A percentile compares a stretch with the other conserved stretches of the same genome.
Evolutionary conservation across 345 rosid genomes (phyloP).

Genomic region (Eucalyptus melliodora): DNA sequence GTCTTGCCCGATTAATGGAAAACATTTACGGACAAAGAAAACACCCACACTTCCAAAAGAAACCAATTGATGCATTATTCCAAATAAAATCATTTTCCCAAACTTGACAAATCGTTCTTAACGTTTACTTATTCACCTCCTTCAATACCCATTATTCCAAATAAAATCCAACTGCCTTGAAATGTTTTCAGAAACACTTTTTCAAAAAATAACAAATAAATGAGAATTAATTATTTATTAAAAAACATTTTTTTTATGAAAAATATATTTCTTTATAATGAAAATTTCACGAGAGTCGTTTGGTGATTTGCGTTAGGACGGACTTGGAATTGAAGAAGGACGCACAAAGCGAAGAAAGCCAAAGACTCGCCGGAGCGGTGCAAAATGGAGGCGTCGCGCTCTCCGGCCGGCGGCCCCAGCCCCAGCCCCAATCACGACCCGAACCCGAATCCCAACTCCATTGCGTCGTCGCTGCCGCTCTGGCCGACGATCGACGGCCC

Average conservation of each 20-base stretch:
- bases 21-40: too few relatives aligned
- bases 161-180: neutral
- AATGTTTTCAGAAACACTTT: neutral
- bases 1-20: neutral
- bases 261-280: neutral
- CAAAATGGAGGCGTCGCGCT: conserved; percentile 49
- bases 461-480: conserved; percentile 34
- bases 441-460: conserved; percentile 2
- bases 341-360: neutral
- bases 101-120: too few relatives aligned
- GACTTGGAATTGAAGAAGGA: neutral
- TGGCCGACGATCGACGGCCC: conserved; percentile 96
- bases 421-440: neutral
- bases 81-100: too few relatives aligned
- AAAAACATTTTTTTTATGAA: neutral
- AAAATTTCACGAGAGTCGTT: neutral
- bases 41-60: neutral
- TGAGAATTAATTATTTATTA: neutral
- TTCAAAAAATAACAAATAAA: neutral
- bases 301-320: neutral
- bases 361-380: neutral
- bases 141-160: too few relatives aligned
- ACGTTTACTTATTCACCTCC: neutral
- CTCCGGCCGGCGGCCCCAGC: neutral
- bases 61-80: neutral